A percentile compares a stretch with the other conserved stretches of the same genome.
Conservation (phyloP, 257 asterid species). For the Fraxinus cuspidata region DNA sequence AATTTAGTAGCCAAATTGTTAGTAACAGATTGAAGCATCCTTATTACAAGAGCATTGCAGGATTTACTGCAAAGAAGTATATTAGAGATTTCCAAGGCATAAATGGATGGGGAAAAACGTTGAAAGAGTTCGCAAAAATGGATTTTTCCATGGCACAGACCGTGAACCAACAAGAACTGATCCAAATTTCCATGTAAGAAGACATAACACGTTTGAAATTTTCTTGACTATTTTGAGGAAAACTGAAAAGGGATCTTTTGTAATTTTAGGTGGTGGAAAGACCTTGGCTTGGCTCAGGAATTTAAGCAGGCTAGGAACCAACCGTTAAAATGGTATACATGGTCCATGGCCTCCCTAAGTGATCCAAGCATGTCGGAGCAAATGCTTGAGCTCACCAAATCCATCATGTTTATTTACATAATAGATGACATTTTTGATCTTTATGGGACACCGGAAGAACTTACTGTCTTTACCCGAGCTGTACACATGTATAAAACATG, state of each 20-base stretch:
- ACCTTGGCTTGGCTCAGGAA: too few relatives aligned
- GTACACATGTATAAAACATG: constrained; percentile 31
- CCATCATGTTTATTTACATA: too few relatives aligned
- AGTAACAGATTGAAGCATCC: neutral
- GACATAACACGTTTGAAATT: constrained; percentile 10
- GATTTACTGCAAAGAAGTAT: neutral
- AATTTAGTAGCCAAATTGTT: constrained; percentile 23
- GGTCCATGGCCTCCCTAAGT: too few relatives aligned
- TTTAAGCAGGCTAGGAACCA: too few relatives aligned
- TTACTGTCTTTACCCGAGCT: constrained; percentile 31
- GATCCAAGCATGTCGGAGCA: too few relatives aligned
- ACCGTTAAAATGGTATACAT: too few relatives aligned
- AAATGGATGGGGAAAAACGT: neutral
- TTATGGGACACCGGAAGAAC: constrained; percentile 25
- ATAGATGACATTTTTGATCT: too few relatives aligned
- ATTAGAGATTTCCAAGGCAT: neutral
- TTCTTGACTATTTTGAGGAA: neutral
- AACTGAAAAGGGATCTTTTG: too few relatives aligned
- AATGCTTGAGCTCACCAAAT: too few relatives aligned
- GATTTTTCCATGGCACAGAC: neutral
- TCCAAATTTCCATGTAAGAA: neutral
- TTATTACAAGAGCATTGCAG: neutral
- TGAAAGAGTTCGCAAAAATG: neutral
- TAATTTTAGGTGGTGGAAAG: too few relatives aligned
- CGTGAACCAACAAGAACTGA: neutral